Evolutionary conservation across 805 yeast genomes (phyloP).

Genomic region (Yamadazyma nakazawae): DNA sequence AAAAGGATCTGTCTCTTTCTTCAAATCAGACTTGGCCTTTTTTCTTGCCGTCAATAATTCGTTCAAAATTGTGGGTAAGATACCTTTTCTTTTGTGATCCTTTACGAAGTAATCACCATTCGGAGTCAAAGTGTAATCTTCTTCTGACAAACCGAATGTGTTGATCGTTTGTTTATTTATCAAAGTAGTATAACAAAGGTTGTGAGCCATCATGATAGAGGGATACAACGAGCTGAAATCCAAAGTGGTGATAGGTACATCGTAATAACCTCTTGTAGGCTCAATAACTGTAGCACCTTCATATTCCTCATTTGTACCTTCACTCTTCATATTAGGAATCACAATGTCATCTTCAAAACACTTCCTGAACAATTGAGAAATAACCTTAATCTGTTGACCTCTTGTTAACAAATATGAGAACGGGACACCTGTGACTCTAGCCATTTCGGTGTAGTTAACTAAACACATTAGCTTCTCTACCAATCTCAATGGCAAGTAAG

Average conservation of each 20-base stretch:
- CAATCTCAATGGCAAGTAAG: conserved; percentile 83
- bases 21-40: conserved; percentile 84
- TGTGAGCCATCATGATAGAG: conserved; percentile 98
- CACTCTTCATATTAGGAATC: conserved; percentile 83
- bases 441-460: conserved; percentile 98
- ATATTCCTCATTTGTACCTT: conserved; percentile 84
- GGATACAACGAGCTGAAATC: conserved; percentile 98
- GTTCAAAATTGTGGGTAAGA: conserved; percentile 85
- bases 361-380: conserved; percentile 91
- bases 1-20: conserved; percentile 92
- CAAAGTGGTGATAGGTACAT: conserved; percentile 94
- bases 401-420: conserved; percentile 82
- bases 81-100: conserved; percentile 66
- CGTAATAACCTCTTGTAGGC: conserved; percentile 92
- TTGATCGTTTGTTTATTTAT: conserved; percentile 67
- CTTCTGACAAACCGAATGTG: conserved; percentile 57
- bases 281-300: conserved; percentile 99
- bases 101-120: conserved; percentile 90
- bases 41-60: conserved; percentile 91
- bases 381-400: conserved; percentile 97
- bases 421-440: conserved; percentile 98
- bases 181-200: conserved; percentile 90
- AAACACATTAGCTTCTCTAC: conserved; percentile 93
- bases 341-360: conserved; percentile 84
- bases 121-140: conserved; percentile 84